Percentiles rank a stretch among this genome's conserved stretches.
These are phyloP conservation scores for Fusarium robinianum DNA, from an alignment of 2,329 filamentous ascomycete genomes.

Conservation along the genomic window DNA sequence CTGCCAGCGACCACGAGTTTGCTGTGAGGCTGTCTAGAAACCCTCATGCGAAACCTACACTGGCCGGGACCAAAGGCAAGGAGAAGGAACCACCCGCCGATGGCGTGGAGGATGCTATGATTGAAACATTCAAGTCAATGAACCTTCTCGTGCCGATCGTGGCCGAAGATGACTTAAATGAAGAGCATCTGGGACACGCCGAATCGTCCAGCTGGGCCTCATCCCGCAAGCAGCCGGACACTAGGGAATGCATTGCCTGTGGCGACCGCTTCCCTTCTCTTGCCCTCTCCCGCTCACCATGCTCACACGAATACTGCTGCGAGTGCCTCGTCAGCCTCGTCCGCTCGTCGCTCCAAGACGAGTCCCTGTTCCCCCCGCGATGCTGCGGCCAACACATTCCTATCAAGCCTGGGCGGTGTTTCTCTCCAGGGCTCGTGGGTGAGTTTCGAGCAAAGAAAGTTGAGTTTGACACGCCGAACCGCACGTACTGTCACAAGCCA, in stretches of 20 bases:
- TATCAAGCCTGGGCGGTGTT: no score
- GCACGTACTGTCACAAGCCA: conserved; percentile 54
- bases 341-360: conserved; percentile 46
- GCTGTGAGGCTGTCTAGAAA: conserved; percentile 1
- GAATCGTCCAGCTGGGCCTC: conserved; percentile 4
- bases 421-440: no score
- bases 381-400: conserved; percentile 54
- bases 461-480: conserved; percentile 53
- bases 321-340: conserved; percentile 52
- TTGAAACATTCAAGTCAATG: conserved; percentile 4
- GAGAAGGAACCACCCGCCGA: neutral
- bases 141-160: neutral
- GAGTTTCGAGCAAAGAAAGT: conserved; percentile 50
- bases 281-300: no score
- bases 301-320: conserved; percentile 56
- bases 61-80: neutral
- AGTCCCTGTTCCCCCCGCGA: conserved; percentile 57
- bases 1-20: neutral
- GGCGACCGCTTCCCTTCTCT: neutral
- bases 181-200: accelerated
- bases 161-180: neutral
- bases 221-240: neutral
- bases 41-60: neutral
- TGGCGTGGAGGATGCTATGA: neutral
- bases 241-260: neutral